Conservation (phyloP, 148 eudicot genomes). For the Bassia scoparia region DNA sequence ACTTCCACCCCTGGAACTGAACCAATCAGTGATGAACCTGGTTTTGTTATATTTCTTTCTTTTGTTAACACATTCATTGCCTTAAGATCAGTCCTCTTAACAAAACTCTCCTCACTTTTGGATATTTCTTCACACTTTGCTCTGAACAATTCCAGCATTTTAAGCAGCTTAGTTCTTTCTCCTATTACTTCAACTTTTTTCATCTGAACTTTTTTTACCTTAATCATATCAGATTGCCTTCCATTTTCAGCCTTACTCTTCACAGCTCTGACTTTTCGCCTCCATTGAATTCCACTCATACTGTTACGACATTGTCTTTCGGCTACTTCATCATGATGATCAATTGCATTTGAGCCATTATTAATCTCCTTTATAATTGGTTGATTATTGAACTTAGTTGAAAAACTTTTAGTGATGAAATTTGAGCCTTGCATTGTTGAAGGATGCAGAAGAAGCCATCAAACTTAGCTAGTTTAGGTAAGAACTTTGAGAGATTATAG, state of each 20-base stretch:
- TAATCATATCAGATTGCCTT: neutral
- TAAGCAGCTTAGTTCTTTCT: conserved; percentile 9
- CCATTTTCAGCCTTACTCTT: neutral
- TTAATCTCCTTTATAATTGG: no score
- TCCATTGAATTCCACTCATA: neutral
- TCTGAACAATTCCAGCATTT: conserved; percentile 19
- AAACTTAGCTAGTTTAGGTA: no score
- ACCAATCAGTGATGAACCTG: conserved; percentile 7
- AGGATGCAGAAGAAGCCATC: no score
- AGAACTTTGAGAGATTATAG: no score
- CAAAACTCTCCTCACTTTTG: neutral
- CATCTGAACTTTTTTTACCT: neutral
- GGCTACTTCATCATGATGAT: no score
- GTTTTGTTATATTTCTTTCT: conserved; percentile 14
- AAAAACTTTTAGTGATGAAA: no score
- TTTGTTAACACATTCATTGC: conserved; percentile 4
- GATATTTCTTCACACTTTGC: conserved; percentile 12
- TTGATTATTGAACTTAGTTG: no score
- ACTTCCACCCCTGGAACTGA: conserved; percentile 38
- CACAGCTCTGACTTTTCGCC: conserved; percentile 14
- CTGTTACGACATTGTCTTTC: no score
- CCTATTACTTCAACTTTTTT: neutral
- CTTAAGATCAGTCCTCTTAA: conserved; percentile 9
- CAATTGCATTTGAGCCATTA: no score
- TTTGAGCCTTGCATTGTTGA: no score